These are phyloP conservation scores for Lithocarpus polystachyus DNA, from an alignment of 306 rosid genomes.

Conservation along the genomic window DNA sequence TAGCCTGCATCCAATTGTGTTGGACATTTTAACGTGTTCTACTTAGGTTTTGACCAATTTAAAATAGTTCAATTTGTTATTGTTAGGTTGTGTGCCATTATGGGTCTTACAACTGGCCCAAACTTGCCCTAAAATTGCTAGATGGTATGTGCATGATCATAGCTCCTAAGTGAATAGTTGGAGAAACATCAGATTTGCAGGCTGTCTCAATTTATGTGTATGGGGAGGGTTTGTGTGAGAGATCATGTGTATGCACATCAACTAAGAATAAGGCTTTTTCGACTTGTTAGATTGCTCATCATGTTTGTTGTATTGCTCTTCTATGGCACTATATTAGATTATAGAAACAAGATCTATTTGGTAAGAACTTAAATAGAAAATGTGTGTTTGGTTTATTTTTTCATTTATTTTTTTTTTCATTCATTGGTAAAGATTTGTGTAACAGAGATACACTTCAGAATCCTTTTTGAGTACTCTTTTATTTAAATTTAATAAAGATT, in stretches of 20 bases:
- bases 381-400: background rate
- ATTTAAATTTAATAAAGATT: background rate
- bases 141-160: background rate
- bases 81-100: background rate
- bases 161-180: background rate
- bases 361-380: background rate
- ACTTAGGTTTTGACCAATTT: background rate
- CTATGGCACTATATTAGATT: background rate
- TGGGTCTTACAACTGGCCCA: too few species aligned
- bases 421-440: background rate
- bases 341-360: background rate
- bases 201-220: background rate
- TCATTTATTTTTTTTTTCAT: too few species aligned
- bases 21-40: background rate
- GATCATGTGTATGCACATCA: background rate
- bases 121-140: background rate
- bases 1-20: too few species aligned
- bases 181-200: background rate
- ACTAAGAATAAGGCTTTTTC: background rate
- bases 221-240: background rate
- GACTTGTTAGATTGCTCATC: background rate
- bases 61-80: background rate
- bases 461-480: background rate
- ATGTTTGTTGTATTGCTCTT: background rate
- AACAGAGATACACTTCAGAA: background rate